A percentile compares a stretch with the other conserved stretches of the same genome.
Evolutionary conservation across 2,329 filamentous ascomycete genomes (phyloP).

Genomic region (Pezicula carpinea): DNA sequence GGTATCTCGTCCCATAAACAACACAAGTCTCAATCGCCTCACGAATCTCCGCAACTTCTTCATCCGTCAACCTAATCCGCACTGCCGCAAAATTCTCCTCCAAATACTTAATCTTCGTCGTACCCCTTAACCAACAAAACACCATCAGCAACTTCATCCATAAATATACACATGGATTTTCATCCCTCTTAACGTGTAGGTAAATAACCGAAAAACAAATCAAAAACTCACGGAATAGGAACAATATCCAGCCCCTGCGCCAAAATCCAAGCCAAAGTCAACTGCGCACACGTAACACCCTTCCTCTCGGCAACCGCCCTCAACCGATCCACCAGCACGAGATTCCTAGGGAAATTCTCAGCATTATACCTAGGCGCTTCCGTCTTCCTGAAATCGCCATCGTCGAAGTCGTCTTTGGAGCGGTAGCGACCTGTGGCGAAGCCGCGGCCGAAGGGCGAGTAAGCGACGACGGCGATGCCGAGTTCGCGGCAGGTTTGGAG

Average conservation of each 20-base stretch:
- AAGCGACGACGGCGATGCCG: slow-evolving; percentile 51
- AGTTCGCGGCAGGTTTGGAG: slow-evolving; percentile 53
- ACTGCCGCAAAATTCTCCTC: slow-evolving; percentile 27
- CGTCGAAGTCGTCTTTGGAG: slow-evolving; percentile 40
- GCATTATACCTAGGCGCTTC: slow-evolving; percentile 39
- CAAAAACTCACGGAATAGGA: slow-evolving; percentile 37
- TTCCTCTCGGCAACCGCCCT: slow-evolving; percentile 42
- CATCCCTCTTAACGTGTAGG: too few species aligned
- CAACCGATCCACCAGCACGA: slow-evolving; percentile 41
- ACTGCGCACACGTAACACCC: slow-evolving; percentile 41
- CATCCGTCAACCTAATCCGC: slow-evolving; percentile 9
- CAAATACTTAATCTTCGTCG: slow-evolving; percentile 40
- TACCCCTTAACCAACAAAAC: slow-evolving; percentile 30
- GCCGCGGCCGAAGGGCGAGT: slow-evolving; percentile 55
- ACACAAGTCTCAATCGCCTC: not conserved
- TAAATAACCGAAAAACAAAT: too few species aligned
- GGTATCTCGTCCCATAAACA: not conserved
- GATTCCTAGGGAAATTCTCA: slow-evolving; percentile 47
- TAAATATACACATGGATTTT: too few species aligned
- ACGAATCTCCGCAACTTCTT: slow-evolving; percentile 17
- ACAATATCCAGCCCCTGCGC: slow-evolving; percentile 47
- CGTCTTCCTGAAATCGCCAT: slow-evolving; percentile 41
- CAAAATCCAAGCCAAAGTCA: slow-evolving; percentile 49
- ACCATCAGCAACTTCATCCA: too few species aligned
- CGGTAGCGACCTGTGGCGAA: slow-evolving; percentile 48